Base-by-base conservation (phyloP, 495 filamentous ascomycete genomes). In the Podospora pseudoanserina region DNA sequence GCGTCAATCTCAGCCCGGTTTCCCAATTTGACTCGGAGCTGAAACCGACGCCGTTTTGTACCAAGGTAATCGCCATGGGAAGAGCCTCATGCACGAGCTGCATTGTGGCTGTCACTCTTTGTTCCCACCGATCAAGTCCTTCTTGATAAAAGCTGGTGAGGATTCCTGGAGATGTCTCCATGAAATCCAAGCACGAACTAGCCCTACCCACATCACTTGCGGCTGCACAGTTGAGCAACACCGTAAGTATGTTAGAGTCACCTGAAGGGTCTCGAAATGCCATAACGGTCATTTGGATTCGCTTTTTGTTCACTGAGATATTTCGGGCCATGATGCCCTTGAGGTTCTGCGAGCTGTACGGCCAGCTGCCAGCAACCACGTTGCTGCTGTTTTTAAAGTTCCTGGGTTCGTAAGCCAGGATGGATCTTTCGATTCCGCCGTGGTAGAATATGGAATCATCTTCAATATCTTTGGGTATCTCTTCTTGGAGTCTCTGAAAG, bases 401-500 rank as follows among this genome's bases (percentile, higher is more conserved):
- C 3, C n/a, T 58, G 6, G 56, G 56, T 20, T n/a, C 4, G 2
- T 9, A 2, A n/a, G 19, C 30, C 23, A 26, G 16, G 16, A 28
- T 65, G 16, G 1, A 60, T 26, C 39, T 30, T 2, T 18, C 1
- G 1, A 4, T 32, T 32, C 11, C 4, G 28, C n/a, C 39, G 60
- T 69, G 57, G 23, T 16, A 62, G 20, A 65, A 65, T 18, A 65
- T 44, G 2, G 63, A 69, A 57, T 69, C 66, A 54, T 71, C 69
- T 15, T 66, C 69, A n/a, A 58, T 63, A 19, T 62, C 63, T 11
- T 59, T 62, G 3, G 70, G 26, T 23, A 72, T 66, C 65, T 75
- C 67, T 3, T 69, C 67, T 66, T 64, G 63, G 2, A 72, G 68
- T 32, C 74, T 65, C 4, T 27, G 6, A 54, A 73, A 73, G 28